These are phyloP conservation scores for Kwoniella mangroviensis DNA, from an alignment of 768 basidiomycete genomes.

Conservation along the genomic window DNA sequence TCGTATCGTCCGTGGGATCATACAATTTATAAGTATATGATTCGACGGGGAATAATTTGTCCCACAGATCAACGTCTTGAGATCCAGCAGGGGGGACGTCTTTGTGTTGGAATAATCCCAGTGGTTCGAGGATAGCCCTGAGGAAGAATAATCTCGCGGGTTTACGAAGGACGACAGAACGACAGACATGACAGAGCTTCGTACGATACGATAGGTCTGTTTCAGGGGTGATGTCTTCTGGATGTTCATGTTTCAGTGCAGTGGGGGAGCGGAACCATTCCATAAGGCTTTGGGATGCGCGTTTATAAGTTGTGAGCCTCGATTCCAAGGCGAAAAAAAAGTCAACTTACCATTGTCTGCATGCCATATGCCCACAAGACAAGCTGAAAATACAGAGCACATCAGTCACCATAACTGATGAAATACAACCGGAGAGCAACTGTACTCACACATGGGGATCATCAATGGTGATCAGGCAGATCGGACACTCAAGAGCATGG, in stretches of 20 bases:
- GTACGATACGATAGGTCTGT: slow-evolving; percentile 39
- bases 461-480: slow-evolving; percentile 43
- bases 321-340: neutral
- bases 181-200: slow-evolving; percentile 50
- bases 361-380: slow-evolving; percentile 50
- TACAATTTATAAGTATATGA: slow-evolving; percentile 30
- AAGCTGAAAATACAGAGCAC: slow-evolving; percentile 18
- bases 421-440: neutral
- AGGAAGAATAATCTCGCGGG: slow-evolving; percentile 42
- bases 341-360: slow-evolving; percentile 43
- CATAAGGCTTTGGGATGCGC: slow-evolving; percentile 24
- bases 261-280: slow-evolving; percentile 39
- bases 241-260: slow-evolving; percentile 31
- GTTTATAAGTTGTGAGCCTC: neutral
- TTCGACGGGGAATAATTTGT: slow-evolving; percentile 39
- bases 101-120: slow-evolving; percentile 31
- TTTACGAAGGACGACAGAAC: slow-evolving; percentile 35
- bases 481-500: slow-evolving; percentile 40
- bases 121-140: slow-evolving; percentile 38
- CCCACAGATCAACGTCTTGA: slow-evolving; percentile 40
- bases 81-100: slow-evolving; percentile 26
- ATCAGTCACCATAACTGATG: neutral
- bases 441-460: slow-evolving; percentile 50
- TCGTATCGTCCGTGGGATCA: slow-evolving; percentile 33
- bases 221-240: slow-evolving; percentile 16